phyloP scores from a whole-genome alignment of 2,329 filamentous ascomycete species.

The Eurotiales sp. region DNA sequence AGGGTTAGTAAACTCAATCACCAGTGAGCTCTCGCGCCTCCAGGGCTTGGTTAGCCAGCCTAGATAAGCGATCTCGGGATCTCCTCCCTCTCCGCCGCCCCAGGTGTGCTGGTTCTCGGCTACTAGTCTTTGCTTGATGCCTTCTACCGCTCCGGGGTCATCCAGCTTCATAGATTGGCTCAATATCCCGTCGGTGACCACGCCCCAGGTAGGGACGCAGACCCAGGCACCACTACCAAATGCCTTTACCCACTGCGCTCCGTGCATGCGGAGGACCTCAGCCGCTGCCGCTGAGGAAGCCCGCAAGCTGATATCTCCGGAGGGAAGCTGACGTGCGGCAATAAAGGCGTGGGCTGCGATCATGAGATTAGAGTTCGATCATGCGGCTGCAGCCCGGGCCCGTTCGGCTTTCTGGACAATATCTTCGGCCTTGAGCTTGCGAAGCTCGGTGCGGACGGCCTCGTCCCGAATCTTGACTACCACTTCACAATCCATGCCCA shows the following conservation, averaged over 20 bases:
- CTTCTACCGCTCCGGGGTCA: not conserved
- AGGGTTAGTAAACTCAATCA: not conserved
- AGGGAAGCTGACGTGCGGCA: not conserved
- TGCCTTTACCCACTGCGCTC: not conserved
- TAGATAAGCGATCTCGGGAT: not conserved
- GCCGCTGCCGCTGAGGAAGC: not conserved
- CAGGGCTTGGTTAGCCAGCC: not conserved
- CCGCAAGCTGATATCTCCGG: not conserved
- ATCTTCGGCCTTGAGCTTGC: not conserved
- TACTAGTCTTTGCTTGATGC: not conserved
- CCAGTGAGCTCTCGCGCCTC: not conserved
- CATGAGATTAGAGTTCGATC: not conserved
- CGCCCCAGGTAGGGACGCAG: not conserved
- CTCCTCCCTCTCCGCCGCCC: not conserved
- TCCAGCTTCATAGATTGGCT: not conserved
- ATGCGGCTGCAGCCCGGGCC: not conserved
- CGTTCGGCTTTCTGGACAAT: not conserved
- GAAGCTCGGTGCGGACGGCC: not conserved
- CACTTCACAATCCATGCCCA: not conserved
- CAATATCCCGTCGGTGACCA: not conserved
- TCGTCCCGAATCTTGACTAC: not conserved
- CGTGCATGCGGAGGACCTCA: not conserved
- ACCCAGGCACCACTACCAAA: not conserved
- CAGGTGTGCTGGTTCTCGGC: not conserved
- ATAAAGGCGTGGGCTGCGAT: not conserved